Base-by-base conservation (phyloP, 1,284 basidiomycete species). In the Meripilus lineatus region DNA sequence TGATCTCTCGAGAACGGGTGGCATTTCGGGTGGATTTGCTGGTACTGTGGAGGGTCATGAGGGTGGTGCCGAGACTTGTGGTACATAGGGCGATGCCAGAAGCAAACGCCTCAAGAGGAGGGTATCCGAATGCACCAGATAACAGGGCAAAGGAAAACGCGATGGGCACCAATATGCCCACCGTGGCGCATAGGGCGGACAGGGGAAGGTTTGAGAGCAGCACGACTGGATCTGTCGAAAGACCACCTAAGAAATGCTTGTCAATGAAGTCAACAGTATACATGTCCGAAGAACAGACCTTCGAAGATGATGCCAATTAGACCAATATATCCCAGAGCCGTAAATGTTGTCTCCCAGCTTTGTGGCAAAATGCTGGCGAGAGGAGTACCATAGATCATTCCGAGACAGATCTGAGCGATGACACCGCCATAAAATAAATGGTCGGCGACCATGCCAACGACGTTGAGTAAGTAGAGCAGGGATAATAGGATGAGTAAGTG, bases 41-140 rank as follows among this genome's bases (percentile, higher is more conserved):
- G 7, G 36, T 5, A 20, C 51, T 56, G 34, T 54, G 57, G 14
- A 80, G 63, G 1, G 77, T 69, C 23, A 69, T 66, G 36, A 81
- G 68, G 0, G 74, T 72, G 1, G 77, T 81, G 0, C 77, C 77
- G 14, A 79, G 65, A 3, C 70, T 73, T 0, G 77, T 79, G 0
- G 72, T 70, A 0, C 69, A 71, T 1, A 79, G 61, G 0, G 75
- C 70, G 2, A 75, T 69, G 1, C 77, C 76, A 1, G 72, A 67
- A 0, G 73, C 66, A 50, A 81, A 79, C 2, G 71, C 64, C 48
- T 76, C 68, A 0, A 76, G 51, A 1, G 61, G 50, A 1, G 49
- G 50, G 34, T 67, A 71, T 5, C 55, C 55, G 39, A 50, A 62
- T 8, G 46, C 56, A 1, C 45, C 51, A 0, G 56, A 55, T 47